Conservation (phyloP, 352 stramenopile species). For the Elongisporangium prolatum region DNA sequence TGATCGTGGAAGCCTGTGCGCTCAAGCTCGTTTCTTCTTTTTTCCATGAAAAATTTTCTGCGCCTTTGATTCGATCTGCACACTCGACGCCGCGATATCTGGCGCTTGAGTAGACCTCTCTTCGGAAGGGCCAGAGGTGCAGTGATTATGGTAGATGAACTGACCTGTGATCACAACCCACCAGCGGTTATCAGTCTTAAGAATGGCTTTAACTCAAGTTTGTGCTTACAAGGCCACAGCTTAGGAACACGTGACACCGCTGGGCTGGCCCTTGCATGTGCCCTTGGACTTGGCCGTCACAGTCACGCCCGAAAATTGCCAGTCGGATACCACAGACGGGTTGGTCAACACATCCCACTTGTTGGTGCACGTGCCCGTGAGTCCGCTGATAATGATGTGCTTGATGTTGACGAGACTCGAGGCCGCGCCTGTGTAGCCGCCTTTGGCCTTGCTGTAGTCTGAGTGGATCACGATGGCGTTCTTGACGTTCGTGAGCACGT, state of each 20-base stretch:
- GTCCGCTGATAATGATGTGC: conserved; percentile 14
- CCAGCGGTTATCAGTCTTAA: too few species aligned
- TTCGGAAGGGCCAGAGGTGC: too few species aligned
- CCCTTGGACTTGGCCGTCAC: conserved; percentile 8
- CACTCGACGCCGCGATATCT: too few species aligned
- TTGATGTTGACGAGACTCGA: conserved; percentile 20
- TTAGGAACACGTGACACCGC: conserved; percentile 6
- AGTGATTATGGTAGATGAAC: too few species aligned
- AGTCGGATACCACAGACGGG: conserved; percentile 12
- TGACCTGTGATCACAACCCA: too few species aligned
- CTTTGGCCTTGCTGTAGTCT: conserved; percentile 26
- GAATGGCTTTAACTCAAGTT: too few species aligned
- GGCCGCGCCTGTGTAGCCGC: conserved; percentile 12
- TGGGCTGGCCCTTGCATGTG: conserved; percentile 13
- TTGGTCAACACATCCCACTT: conserved; percentile 18
- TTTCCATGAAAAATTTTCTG: too few species aligned
- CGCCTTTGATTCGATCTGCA: too few species aligned
- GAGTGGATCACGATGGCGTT: conserved; percentile 26
- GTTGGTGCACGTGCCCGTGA: conserved; percentile 11
- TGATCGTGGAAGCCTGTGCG: too few species aligned
- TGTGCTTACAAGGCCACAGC: too few species aligned
- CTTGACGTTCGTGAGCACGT: conserved; percentile 10
- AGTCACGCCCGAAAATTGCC: conserved; percentile 15
- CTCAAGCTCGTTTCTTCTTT: too few species aligned
- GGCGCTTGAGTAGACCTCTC: too few species aligned